Percentiles rank a stretch among this genome's conserved stretches.
These are phyloP conservation scores for Mucuna pruriens DNA, from an alignment of 306 rosid species.

Conservation along the genomic window DNA sequence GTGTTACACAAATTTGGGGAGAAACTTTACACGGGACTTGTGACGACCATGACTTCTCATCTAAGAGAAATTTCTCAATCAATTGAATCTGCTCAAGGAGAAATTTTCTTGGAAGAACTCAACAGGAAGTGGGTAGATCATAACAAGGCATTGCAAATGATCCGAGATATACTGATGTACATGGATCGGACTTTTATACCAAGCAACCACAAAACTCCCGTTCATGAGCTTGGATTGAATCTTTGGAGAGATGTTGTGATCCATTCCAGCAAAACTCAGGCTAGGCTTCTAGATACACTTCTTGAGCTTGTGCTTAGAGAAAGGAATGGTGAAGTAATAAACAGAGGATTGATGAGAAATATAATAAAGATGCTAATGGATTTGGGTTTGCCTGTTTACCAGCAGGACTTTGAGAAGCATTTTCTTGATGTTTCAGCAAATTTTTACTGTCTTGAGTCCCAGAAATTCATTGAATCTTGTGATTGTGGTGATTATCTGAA, in stretches of 20 bases:
- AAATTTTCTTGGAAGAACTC: constrained; percentile 58
- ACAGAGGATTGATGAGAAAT: constrained; percentile 65
- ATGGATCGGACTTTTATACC: constrained; percentile 67
- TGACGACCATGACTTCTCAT: constrained; percentile 55
- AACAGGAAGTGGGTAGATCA: constrained; percentile 68
- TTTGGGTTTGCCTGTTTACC: constrained; percentile 57
- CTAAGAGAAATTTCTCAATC: constrained; percentile 50
- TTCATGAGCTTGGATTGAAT: constrained; percentile 64
- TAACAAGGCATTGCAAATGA: constrained; percentile 67
- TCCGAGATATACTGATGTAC: constrained; percentile 67
- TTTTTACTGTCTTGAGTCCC: constrained; percentile 59
- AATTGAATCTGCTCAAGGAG: constrained; percentile 64
- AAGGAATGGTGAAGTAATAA: constrained; percentile 60
- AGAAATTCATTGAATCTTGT: constrained; percentile 58
- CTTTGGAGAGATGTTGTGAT: constrained; percentile 66
- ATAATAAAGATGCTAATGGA: constrained; percentile 59
- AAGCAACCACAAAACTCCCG: constrained; percentile 59
- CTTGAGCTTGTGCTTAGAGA: constrained; percentile 57
- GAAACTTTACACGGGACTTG: constrained; percentile 62
- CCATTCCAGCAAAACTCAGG: constrained; percentile 56
- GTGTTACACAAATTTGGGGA: constrained; percentile 65
- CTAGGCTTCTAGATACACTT: constrained; percentile 60
- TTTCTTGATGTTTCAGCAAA: constrained; percentile 55
- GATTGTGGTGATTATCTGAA: constrained; percentile 62
- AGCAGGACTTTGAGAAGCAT: constrained; percentile 56